Base-by-base conservation (phyloP, 1,284 basidiomycete species). In the Erythrobasidium hasegawianum region DNA sequence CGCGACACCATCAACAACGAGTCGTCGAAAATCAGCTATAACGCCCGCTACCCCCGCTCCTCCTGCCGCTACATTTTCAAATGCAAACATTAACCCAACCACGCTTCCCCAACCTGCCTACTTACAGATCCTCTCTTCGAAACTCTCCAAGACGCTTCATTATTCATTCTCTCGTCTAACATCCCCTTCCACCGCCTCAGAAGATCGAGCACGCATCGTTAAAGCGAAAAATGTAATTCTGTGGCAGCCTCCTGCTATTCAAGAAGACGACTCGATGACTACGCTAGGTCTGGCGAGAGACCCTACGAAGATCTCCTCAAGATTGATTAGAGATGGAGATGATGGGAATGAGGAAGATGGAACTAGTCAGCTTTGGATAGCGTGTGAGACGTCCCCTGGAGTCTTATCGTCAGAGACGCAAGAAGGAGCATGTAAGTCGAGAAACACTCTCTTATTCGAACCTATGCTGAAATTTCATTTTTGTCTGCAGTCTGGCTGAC, bases 181-280 rank as follows among this genome's bases (percentile, higher is more conserved):
- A 4, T 9, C 27, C 9, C 29, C 40, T 33, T 33, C 33, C 33
- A 11, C 33, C 11, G 4, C 33, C 5, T 11, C 11, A 11, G 33
- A 24, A 5, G 16, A 16, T 8, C 43, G 14, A 7, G 56, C 62
- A 8, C 4, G 14, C 14, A 40, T 65, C 18, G 41, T 13, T 14
- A 29, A 57, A 39, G 56, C 27, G 5, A 52, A 13, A 2, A 41
- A 20, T 39, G 24, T 65, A 1, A 29, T 65, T 14, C 40, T 47
- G 3, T 65, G 62, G 62, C 26, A 58, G 16, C 55, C 55, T 20
- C 45, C 45, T 1, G 62, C 39, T 16, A 47, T 41, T 16, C 55
- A 65, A 38, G 62, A 65, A 41, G 62, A 65, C 41, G 62, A 65
- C 38, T 55, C 62, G 33, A 16, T 65, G 45, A 52, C 62, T 14